A percentile compares a stretch with the other conserved stretches of the same genome.
Conservation (phyloP, 306 rosid species). For the Medicago truncatula region DNA sequence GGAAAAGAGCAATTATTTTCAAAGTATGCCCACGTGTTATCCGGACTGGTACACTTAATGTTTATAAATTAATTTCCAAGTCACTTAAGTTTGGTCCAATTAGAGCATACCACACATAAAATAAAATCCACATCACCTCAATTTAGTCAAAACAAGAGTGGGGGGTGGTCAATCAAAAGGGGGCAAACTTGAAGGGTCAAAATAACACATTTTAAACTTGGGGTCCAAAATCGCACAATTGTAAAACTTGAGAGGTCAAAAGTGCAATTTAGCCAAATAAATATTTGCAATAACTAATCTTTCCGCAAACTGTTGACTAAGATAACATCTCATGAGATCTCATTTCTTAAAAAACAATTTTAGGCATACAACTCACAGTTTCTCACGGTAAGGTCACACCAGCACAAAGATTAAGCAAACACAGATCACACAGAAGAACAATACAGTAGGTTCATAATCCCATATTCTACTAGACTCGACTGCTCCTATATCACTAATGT, state of each 20-base stretch:
- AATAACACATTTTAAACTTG: too few species aligned
- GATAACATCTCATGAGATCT: neutral
- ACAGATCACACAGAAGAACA: neutral
- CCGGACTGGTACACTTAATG: slow-evolving; percentile 65
- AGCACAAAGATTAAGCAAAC: neutral
- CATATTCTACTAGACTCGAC: neutral
- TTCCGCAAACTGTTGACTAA: neutral
- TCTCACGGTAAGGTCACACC: neutral
- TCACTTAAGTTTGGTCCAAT: too few species aligned
- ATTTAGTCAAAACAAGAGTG: too few species aligned
- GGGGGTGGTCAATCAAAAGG: too few species aligned
- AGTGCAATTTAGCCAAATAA: too few species aligned
- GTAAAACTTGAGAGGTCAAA: too few species aligned
- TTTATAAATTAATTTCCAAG: too few species aligned
- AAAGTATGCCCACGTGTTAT: slow-evolving; percentile 66
- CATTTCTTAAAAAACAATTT: neutral
- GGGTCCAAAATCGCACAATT: too few species aligned
- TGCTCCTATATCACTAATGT: neutral
- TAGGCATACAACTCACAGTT: neutral
- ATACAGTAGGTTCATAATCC: neutral
- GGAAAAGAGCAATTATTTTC: neutral
- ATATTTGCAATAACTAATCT: neutral
- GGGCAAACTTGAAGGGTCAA: too few species aligned
- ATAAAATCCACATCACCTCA: too few species aligned
- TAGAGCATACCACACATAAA: too few species aligned